phyloP scores from a whole-genome alignment of 257 asterid species.

The Solanum megistacrolobum region DNA sequence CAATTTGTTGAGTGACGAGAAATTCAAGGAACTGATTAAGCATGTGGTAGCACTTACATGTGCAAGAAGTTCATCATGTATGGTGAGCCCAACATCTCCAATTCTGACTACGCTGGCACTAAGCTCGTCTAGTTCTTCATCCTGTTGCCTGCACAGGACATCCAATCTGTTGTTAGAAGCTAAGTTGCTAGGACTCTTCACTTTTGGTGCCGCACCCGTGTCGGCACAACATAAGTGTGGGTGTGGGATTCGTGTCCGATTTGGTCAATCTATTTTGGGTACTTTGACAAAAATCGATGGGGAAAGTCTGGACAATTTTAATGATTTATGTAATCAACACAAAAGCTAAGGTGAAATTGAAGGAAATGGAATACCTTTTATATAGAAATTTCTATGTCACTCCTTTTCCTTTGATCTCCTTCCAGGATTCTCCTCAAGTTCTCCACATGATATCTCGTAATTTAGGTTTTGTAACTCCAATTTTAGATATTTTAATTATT shows the following conservation, averaged over 20 bases:
- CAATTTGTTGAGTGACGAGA: background rate
- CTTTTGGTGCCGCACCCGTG: background rate
- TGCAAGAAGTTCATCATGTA: constrained; percentile 91
- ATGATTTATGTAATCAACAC: background rate
- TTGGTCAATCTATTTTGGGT: background rate
- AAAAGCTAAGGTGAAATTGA: background rate
- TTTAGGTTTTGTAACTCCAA: no score
- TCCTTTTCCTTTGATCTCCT: no score
- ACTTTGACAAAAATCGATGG: background rate
- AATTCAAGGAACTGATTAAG: background rate
- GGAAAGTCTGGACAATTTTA: background rate
- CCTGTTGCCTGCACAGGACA: constrained; percentile 49
- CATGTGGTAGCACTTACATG: constrained; percentile 31
- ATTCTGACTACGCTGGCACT: constrained; percentile 85
- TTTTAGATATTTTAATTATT: no score
- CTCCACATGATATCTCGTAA: no score
- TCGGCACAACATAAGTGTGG: background rate
- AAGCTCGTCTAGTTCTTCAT: constrained; percentile 78
- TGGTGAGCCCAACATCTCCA: constrained; percentile 94
- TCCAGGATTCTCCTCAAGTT: no score
- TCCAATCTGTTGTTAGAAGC: background rate
- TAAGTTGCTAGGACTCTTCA: background rate
- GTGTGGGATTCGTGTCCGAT: background rate
- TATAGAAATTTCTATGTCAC: background rate
- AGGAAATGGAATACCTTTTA: background rate